Evolutionary conservation across 768 basidiomycete genomes (phyloP).

Genomic region (Glaciozyma antarctica): DNA sequence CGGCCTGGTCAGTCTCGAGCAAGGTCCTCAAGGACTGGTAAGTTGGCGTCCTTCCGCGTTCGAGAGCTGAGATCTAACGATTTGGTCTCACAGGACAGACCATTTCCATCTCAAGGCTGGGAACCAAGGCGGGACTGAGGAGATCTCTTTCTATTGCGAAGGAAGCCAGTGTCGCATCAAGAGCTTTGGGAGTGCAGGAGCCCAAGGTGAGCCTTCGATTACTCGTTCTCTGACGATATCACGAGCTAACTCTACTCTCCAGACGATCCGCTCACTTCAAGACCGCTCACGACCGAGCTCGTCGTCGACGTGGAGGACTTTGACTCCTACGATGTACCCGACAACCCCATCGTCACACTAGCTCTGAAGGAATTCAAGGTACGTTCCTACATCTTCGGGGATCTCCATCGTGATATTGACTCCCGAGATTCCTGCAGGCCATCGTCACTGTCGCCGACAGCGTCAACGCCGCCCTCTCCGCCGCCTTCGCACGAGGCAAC

Average conservation of each 20-base stretch:
- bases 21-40: conserved; percentile 22
- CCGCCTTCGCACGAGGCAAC: conserved; percentile 21
- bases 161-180: conserved; percentile 7
- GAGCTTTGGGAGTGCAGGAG: conserved; percentile 16
- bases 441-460: conserved; percentile 23
- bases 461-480: conserved; percentile 7
- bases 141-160: conserved; percentile 28
- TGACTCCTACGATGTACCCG: conserved; percentile 17
- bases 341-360: conserved; percentile 11
- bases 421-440: conserved; percentile 1
- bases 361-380: conserved; percentile 28
- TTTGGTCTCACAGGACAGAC: conserved; percentile 2
- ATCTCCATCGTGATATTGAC: background rate
- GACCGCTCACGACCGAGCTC: conserved; percentile 24
- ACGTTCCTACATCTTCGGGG: background rate
- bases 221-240: background rate
- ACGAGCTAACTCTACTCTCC: too few relatives aligned
- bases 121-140: conserved; percentile 10
- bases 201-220: background rate
- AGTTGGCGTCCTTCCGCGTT: background rate
- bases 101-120: conserved; percentile 20
- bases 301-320: conserved; percentile 20
- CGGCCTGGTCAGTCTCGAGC: conserved; percentile 18
- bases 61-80: background rate
- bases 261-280: background rate